These are phyloP conservation scores for Schoenoplectus triqueter DNA, from an alignment of 202 grass and related monocot species.

Conservation along the genomic window DNA sequence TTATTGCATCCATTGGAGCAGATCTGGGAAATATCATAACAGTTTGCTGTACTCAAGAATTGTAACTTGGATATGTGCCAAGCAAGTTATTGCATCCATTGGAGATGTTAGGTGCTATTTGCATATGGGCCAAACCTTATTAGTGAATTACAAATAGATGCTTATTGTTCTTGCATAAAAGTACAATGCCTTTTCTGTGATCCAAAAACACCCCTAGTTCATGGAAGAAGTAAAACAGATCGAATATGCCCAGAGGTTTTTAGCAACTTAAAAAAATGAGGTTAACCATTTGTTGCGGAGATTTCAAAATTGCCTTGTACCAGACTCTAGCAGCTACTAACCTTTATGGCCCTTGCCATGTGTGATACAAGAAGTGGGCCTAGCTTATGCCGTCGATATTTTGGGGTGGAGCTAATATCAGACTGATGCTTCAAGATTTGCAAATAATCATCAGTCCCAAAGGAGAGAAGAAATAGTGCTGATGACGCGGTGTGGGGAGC, in stretches of 20 bases:
- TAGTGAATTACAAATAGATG: not conserved
- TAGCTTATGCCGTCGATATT: slow-evolving; percentile 58
- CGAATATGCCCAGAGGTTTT: not conserved
- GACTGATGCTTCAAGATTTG: slow-evolving; percentile 44
- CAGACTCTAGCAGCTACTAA: not conserved
- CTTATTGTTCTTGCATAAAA: not conserved
- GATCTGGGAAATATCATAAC: not conserved
- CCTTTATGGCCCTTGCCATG: slow-evolving; percentile 44
- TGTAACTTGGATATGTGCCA: not conserved
- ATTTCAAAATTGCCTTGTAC: not conserved
- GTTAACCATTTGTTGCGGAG: not conserved
- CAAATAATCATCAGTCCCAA: slow-evolving; percentile 63
- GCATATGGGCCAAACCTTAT: not conserved
- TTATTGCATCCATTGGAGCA: too few relatives aligned
- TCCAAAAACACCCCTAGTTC: not conserved
- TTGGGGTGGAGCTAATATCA: slow-evolving; percentile 45
- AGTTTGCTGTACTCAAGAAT: not conserved
- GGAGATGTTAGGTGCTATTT: not conserved
- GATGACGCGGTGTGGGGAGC: not conserved
- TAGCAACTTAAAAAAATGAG: not conserved
- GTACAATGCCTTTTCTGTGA: not conserved
- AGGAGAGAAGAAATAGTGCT: slow-evolving; percentile 63
- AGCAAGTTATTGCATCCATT: not conserved
- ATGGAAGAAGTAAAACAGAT: not conserved
- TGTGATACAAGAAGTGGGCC: slow-evolving; percentile 51